Base-by-base conservation (phyloP, 345 rosid species). In the Streptanthus diversifolius region DNA sequence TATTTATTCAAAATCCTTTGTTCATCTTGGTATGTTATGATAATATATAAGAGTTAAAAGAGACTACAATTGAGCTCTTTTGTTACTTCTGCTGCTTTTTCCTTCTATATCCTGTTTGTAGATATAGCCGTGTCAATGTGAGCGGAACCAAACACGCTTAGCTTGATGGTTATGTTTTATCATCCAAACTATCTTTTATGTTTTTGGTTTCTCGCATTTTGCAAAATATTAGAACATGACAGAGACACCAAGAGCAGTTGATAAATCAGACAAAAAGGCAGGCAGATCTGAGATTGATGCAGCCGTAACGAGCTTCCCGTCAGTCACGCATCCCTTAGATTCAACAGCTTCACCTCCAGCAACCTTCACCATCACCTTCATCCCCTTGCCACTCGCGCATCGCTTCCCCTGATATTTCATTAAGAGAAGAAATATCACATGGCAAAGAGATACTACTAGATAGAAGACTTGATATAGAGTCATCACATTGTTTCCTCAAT, bases 231-330 rank as follows among this genome's bases (percentile, higher is more conserved):
- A 84, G 47, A 84, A 80, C 32, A 59, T 68, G 35, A 74, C 76
- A 55, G 84, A 68, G 24, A 84, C 5, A 68, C 69, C 81, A 43
- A 84, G 80, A 24, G 73, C 75, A 14, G 68, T 70, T 0, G 85
- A 63, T 44, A 84, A 44, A 7, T 73, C 37, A 21, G 68, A 76
- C 49, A 84, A 22, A 66, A 82, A 84, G 22, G 76, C 67, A 14
- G 88, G 80, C 43, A 84, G 70, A 14, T 79, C 78, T 27, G 63
- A 55, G 80, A 69, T 79, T 59, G 84, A 82, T 35, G 78, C 76
- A 17, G 85, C 88, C 41, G 87, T 80, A 51, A 84, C 77, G 10
- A 80, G 74, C 54, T 76, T 84, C 19, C 85, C 87, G 21, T 84
- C 75, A 18, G 72, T 70, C 51, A 78, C 75, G 3, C 84, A 78